These are phyloP conservation scores for Amanita polypyramis DNA, from an alignment of 768 basidiomycete species.

Conservation along the genomic window DNA sequence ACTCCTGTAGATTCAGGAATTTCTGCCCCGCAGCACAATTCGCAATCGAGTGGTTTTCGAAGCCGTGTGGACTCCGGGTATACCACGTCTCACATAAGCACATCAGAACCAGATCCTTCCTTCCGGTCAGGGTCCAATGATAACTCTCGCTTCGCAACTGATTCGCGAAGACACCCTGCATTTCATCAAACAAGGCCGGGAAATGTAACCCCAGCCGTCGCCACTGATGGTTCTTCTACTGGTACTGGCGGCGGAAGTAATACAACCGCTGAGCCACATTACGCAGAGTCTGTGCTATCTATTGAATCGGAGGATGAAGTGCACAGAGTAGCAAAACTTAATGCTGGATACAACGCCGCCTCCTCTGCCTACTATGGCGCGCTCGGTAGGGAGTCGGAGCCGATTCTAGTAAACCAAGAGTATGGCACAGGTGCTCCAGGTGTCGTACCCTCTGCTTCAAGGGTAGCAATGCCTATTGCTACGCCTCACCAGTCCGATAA, in stretches of 20 bases:
- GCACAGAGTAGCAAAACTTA: conserved; percentile 27
- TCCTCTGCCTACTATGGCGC: conserved; percentile 25
- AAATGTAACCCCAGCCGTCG: neutral
- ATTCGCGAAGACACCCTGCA: neutral
- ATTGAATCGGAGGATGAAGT: conserved; percentile 31
- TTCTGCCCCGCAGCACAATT: neutral
- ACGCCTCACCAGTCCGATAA: neutral
- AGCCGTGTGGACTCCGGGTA: neutral
- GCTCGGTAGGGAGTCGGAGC: neutral
- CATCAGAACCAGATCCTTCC: neutral
- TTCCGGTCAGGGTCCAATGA: conserved; percentile 1
- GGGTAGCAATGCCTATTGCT: neutral
- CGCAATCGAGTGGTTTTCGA: neutral
- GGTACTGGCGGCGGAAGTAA: too few species aligned
- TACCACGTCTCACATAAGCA: neutral
- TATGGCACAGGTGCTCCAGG: neutral
- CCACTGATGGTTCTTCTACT: too few species aligned
- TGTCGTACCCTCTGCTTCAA: neutral
- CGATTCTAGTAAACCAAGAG: too few species aligned
- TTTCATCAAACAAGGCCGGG: neutral
- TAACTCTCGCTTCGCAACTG: neutral
- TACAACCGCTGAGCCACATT: neutral
- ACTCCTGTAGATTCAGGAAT: conserved; percentile 7
- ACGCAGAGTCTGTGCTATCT: conserved; percentile 5
- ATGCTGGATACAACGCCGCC: conserved; percentile 32